A percentile compares a stretch with the other conserved stretches of the same genome.
Conservation (phyloP, 768 basidiomycete species). For the Lentinula boryana region DNA sequence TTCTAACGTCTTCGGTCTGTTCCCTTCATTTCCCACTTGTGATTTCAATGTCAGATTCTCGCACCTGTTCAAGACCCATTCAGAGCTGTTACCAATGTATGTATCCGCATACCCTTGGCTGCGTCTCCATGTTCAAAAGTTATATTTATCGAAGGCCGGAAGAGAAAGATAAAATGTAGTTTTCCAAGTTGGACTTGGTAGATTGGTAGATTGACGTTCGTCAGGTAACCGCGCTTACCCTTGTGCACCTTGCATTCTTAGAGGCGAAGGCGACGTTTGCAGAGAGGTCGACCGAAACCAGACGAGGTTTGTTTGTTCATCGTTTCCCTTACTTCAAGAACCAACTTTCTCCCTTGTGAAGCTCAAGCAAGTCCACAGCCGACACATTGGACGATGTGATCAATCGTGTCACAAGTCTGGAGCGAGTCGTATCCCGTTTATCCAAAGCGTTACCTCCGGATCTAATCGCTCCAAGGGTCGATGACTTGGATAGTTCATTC, state of each 20-base stretch:
- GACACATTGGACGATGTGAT: slow-evolving; percentile 19
- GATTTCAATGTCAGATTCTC: slow-evolving; percentile 1
- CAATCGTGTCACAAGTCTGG: slow-evolving; percentile 18
- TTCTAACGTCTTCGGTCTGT: neutral
- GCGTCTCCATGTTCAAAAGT: neutral
- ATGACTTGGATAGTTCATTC: neutral
- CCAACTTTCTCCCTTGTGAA: neutral
- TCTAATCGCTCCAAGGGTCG: neutral
- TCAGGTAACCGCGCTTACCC: slow-evolving; percentile 21
- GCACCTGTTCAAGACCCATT: slow-evolving; percentile 17
- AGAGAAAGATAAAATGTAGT: slow-evolving; percentile 23
- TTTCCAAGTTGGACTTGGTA: neutral
- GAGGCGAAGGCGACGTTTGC: slow-evolving; percentile 19
- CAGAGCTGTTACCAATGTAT: slow-evolving; percentile 23
- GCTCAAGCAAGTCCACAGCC: slow-evolving; percentile 7
- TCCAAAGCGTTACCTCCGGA: slow-evolving; percentile 9
- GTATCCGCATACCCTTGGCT: neutral
- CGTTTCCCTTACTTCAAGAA: neutral
- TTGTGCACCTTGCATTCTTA: slow-evolving; percentile 20
- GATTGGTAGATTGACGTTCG: neutral
- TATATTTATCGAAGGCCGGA: slow-evolving; percentile 15
- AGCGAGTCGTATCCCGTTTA: slow-evolving; percentile 16
- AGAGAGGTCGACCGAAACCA: slow-evolving; percentile 18
- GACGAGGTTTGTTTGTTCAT: neutral
- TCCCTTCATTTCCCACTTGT: neutral